Conservation (phyloP, 495 filamentous ascomycete species). For the Aspergillus campestris region DNA sequence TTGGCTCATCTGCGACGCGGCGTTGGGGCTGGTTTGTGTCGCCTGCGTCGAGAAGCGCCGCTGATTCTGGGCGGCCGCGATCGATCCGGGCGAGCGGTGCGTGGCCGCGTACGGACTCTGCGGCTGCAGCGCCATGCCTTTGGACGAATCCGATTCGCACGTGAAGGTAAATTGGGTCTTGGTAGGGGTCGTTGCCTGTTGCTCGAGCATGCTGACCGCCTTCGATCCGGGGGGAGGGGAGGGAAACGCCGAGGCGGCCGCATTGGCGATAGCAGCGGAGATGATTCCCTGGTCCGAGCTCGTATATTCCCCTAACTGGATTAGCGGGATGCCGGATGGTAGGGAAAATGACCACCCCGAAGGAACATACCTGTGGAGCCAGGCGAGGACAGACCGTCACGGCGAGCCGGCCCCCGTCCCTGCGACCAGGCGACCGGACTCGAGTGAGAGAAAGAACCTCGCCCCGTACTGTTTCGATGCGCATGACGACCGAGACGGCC, state of each 20-base stretch:
- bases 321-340: constrained; percentile 3
- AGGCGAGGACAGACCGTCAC: constrained; percentile 32
- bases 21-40: constrained; percentile 53
- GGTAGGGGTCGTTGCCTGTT: constrained; percentile 52
- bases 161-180: constrained; percentile 90
- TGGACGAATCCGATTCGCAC: constrained; percentile 66
- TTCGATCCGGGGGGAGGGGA: constrained; percentile 53
- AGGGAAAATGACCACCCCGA: not conserved
- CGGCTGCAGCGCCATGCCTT: constrained; percentile 48
- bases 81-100: constrained; percentile 28
- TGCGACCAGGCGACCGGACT: constrained; percentile 30
- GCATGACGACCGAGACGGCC: constrained; percentile 63
- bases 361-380: constrained; percentile 27
- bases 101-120: constrained; percentile 25
- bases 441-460: constrained; percentile 53
- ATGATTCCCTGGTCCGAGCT: constrained; percentile 67
- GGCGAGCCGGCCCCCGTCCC: constrained; percentile 25
- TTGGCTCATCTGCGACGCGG: constrained; percentile 27
- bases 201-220: constrained; percentile 68
- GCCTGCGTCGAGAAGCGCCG: constrained; percentile 47
- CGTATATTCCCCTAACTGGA: constrained; percentile 21
- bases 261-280: constrained; percentile 80
- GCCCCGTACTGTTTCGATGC: constrained; percentile 42
- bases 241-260: constrained; percentile 63
- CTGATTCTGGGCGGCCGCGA: constrained; percentile 21